These are phyloP conservation scores for Xylaria longipes DNA, from an alignment of 495 filamentous ascomycete species.

Conservation along the genomic window DNA sequence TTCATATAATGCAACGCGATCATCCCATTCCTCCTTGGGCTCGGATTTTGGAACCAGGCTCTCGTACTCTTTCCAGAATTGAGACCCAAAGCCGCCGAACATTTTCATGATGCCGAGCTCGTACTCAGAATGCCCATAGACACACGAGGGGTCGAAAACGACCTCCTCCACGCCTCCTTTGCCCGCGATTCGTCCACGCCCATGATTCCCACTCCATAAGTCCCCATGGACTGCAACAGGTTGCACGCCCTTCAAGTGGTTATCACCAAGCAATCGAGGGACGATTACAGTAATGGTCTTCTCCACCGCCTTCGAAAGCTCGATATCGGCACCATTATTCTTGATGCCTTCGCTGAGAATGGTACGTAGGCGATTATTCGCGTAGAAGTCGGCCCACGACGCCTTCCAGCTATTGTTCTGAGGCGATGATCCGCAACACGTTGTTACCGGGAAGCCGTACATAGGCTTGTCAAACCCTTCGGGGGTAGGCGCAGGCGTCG, in stretches of 20 bases:
- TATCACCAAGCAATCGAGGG: conserved; percentile 72
- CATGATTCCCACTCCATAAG: conserved; percentile 87
- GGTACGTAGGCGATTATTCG: conserved; percentile 70
- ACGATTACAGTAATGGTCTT: conserved; percentile 67
- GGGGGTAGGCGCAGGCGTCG: conserved; percentile 72
- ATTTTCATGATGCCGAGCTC: conserved; percentile 94
- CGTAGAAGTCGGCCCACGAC: conserved; percentile 86
- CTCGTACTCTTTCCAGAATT: conserved; percentile 81
- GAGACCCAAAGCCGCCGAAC: conserved; percentile 85
- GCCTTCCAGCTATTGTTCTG: conserved; percentile 74
- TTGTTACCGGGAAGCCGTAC: conserved; percentile 85
- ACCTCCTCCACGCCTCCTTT: conserved; percentile 72
- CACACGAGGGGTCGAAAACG: conserved; percentile 79
- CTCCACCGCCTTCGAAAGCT: conserved; percentile 67
- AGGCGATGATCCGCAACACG: conserved; percentile 81
- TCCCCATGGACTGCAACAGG: conserved; percentile 91
- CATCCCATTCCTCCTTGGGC: conserved; percentile 83
- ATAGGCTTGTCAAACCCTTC: conserved; percentile 60
- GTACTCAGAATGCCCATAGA: conserved; percentile 88
- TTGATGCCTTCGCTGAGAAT: conserved; percentile 64
- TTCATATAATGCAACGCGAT: conserved; percentile 80
- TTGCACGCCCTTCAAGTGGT: conserved; percentile 63
- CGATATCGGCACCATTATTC: conserved; percentile 67
- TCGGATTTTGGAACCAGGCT: conserved; percentile 75
- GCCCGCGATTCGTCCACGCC: conserved; percentile 66